Base-by-base conservation (phyloP, 331 rosid species). In the Malus hybrid region DNA sequence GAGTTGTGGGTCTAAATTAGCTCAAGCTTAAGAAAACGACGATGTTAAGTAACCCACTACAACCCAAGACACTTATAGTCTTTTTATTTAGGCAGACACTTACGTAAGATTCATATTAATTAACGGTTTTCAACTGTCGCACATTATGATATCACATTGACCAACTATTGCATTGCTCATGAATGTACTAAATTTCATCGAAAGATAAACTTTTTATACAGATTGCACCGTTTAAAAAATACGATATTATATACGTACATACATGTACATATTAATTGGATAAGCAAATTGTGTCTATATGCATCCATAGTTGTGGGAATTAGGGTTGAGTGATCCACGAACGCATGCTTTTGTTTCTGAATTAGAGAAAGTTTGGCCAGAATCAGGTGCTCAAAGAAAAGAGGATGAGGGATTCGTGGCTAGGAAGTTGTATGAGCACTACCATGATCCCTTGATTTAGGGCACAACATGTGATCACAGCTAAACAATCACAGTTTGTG, bases 391-490 rank as follows among this genome's bases (percentile, higher is more conserved):
- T 78, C 75, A 80, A 74, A 72, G 78, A 63, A 61, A 50, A 52
- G 24, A 57, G 77, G 69, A 77, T 77, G 68, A 65, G 80, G 56
- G 75, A 78, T 81, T 87, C 69, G 76, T 83, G 87, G 84, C 70
- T 73, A 66, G 34, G 69, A 77, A 65, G 42, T 72, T 50, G 54
- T 28, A 55, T 7, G 31, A 55, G 56, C 42, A 57, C 57, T 18
- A 33, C 67, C 24, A 76, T 16, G 64, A 39, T 20, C 64, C 69
- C 7, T 29, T 20, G 12, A 67, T 56, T 59, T 57, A 50, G 77
- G 61, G 68, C 69, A 74, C 62, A 67, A 42, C 91, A 87, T 85
- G 91, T 83, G 87, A 80, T 9, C 42, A 72, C 67, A 75, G 61
- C 77, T 65, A 64, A 67, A n/a, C 77, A 31, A 71, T 34, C 61